Evolutionary conservation across 2,329 filamentous ascomycete genomes (phyloP), one percentile per base, ranked within the genome.

Genomic region (Raffaelea ambrosiae): DNA sequence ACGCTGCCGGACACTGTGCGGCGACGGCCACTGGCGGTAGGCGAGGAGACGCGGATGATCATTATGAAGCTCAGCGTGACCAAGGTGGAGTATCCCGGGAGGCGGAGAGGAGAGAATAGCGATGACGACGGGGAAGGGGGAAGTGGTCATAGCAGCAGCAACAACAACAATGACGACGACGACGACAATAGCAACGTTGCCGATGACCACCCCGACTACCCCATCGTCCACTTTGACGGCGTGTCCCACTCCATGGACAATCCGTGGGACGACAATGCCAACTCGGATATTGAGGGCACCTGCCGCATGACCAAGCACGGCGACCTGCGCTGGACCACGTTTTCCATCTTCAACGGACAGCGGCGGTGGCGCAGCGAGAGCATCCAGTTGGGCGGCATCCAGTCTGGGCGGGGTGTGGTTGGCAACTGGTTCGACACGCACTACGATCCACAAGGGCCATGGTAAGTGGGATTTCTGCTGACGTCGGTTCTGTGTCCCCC

Each of bases 391-490:
- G 86, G 86, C 11, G 86, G 86, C 0, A 57, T 79, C 1, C 65
- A 69, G 43, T 83, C 81, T 5, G 78, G 75, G 7, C 72, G 84
- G 8, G 85, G 85, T 1, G 79, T 88, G 0, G 59, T 88, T 2
- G 86, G 86, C 0, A 83, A 79, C 45, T 91, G 86, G 86, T 90
- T 88, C 57, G 84, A 88, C 57, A 83, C 81, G 78, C 78, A 88
- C 60, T 83, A 77, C 55, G 81, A 86, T 52, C 61, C 68, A 1
- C 77, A 83, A 55, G 85, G 86, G 0, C 86, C 86, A 0, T 53
- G 51, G 49, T 48, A 40, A 4, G 46, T 48, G 1, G 16, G 7
- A 13, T 39, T 29, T 20, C 18, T 1, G 14, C 9, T 23, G 22
- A 2, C 40, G 3, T 29, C n/a, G 29, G 29, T 43, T 33, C 26